Conservation (phyloP, 1,284 basidiomycete genomes). For the Cutaneotrichosporon cavernicola region DNA sequence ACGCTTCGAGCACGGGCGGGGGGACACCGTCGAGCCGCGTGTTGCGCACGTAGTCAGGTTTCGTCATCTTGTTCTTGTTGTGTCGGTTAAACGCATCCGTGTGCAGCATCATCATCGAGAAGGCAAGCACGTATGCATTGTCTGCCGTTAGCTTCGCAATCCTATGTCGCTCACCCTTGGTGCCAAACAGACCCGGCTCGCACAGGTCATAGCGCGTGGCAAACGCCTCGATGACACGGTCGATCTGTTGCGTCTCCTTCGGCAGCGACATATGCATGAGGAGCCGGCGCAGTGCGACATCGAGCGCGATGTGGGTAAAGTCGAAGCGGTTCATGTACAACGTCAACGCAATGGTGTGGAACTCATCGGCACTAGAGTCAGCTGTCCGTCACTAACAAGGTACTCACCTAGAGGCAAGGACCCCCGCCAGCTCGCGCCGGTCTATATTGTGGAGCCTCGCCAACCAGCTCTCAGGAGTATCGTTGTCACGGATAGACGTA, state of each 20-base stretch:
- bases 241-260: slow-evolving; percentile 96
- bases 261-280: slow-evolving; percentile 90
- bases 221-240: slow-evolving; percentile 95
- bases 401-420: slow-evolving; percentile 75
- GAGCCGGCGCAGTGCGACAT: slow-evolving; percentile 85
- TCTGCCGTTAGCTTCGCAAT: slow-evolving; percentile 59
- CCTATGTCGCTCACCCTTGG: slow-evolving; percentile 61
- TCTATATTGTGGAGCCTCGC: slow-evolving; percentile 64
- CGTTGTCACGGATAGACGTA: not conserved
- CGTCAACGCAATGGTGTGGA: slow-evolving; percentile 70
- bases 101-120: slow-evolving; percentile 98
- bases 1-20: slow-evolving; percentile 81
- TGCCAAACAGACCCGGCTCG: slow-evolving; percentile 77
- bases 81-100: slow-evolving; percentile 98
- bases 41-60: slow-evolving; percentile 87
- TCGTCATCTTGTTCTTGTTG: slow-evolving; percentile 97
- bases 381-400: not conserved
- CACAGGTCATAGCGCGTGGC: slow-evolving; percentile 78
- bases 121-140: slow-evolving; percentile 93
- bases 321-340: slow-evolving; percentile 75
- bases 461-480: slow-evolving; percentile 63
- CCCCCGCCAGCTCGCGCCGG: slow-evolving; percentile 71
- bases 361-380: slow-evolving; percentile 63
- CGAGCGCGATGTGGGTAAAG: slow-evolving; percentile 75
- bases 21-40: slow-evolving; percentile 82